Evolutionary conservation across 371 early-diverging fungal species (phyloP), one percentile per base, ranked within the genome.

Genomic region (Mucor irregularis): DNA sequence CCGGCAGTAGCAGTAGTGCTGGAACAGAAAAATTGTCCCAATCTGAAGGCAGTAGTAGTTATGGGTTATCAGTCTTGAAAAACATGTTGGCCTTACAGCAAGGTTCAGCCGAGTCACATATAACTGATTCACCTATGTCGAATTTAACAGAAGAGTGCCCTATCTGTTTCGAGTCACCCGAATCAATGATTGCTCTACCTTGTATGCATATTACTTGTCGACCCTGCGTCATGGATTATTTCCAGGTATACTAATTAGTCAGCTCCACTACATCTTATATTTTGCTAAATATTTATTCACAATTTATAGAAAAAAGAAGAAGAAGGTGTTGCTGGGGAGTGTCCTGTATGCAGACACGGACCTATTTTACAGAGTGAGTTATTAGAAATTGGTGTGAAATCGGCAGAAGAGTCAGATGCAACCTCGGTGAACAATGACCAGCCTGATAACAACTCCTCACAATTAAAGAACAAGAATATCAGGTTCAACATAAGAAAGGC

Each of bases 171-270:
- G 63, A 90, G 25, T 58, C 73, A 10, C 73, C 77, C 26, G 82
- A 75, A 4, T 68, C 69, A 3, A 78, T 78, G 28, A 75, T 83
- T 16, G 47, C 85, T 11, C 64, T 85, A 61, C 84, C 86, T 1
- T 89, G 89, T 58, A 71, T 84, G 78, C 89, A 90, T 62, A 66
- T 83, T 38, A 76, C 76, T 5, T 90, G 89, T 62, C 65, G 78
- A 11, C 70, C 71, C 0, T 89, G 90, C 50, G 74, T 88, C 0
- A 61, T 78, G 53, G 82, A 79, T 7, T 84, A 75, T 44, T 68
- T 86, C 17, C 81, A 81, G 73, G 83, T 81, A 65, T 29, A 29
- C 7, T 28, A n/a, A 14, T 34, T 16, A 33, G 29, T 28, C n/a
- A 16, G 16, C n/a, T 24, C 24, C 29, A 4, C 17, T 24, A 38